A percentile compares a stretch with the other conserved stretches of the same genome.
These are phyloP conservation scores for Pleurotus cornucopiae DNA, from an alignment of 768 basidiomycete genomes.

Conservation along the genomic window DNA sequence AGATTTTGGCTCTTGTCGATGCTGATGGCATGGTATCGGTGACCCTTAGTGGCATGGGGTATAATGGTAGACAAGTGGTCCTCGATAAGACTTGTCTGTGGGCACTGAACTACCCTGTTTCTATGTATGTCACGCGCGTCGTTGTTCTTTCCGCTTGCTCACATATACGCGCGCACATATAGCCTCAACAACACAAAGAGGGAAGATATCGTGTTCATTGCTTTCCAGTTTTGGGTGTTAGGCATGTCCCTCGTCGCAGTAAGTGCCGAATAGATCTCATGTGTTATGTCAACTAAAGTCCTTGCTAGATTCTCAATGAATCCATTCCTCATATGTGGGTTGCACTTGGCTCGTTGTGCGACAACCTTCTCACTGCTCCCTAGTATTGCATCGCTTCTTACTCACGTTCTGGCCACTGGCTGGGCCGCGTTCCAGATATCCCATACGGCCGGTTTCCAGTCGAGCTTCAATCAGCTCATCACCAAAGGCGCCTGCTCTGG, in stretches of 20 bases:
- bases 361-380: background rate
- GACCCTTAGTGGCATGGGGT: conserved; percentile 30
- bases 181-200: conserved; percentile 72
- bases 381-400: conserved; percentile 61
- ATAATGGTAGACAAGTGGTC: conserved; percentile 26
- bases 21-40: conserved; percentile 19
- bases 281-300: background rate
- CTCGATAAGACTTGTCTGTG: conserved; percentile 48
- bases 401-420: conserved; percentile 66
- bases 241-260: conserved; percentile 70
- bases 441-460: conserved; percentile 54
- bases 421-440: conserved; percentile 71
- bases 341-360: background rate
- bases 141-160: background rate
- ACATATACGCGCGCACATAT: conserved; percentile 1
- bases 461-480: conserved; percentile 50
- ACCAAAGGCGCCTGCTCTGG: conserved; percentile 62
- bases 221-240: conserved; percentile 78
- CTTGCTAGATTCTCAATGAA: conserved; percentile 48
- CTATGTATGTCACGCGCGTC: conserved; percentile 42
- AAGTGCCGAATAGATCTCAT: conserved; percentile 2
- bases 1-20: conserved; percentile 14
- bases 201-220: conserved; percentile 74
- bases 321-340: conserved; percentile 67
- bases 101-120: conserved; percentile 67